Evolutionary conservation across 2,329 filamentous ascomycete species (phyloP), one percentile per base, ranked within the genome.

Genomic region (Aschersonia sp.): DNA sequence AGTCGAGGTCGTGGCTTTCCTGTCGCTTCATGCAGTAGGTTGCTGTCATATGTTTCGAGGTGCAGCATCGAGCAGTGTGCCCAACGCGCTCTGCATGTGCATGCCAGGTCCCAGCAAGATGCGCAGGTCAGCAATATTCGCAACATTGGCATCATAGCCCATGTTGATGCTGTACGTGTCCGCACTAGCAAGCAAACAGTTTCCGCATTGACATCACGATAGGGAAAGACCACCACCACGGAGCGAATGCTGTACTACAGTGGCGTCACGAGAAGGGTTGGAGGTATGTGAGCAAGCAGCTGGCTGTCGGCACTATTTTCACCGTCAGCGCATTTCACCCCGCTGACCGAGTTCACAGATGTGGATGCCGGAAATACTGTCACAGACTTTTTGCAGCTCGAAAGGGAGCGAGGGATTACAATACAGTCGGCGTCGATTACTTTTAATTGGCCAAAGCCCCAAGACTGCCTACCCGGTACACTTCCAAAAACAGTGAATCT

Each of bases 171-270:
- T 48, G 76, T 79, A 63, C 48, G 73, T 62, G 14, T 22, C 9
- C 31, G 8, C 4, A 14, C 22, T 8, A 43, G 9, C 6, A 11
- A n/a, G 42, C 10, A 14, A 22, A 31, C 22, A 10, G 6, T 31
- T 10, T n/a, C 22, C 4, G 45, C 5, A 29, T 46, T 55, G 10
- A 59, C 45, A 37, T 9, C 39, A 41, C 8, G 43, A 14, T 47
- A 79, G 75, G 92, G 92, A 7, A 98, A 98, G 72, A 98, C 92
- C 1, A 97, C 92, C 0, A 98, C 92, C 0, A 97, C 92, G 4
- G 92, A 98, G 78, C 88, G 92, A 49, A 97, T 97, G 90, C 83
- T 98, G 59, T 97, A 88, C 61, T 95, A 95, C 59, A 94, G 87
- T 62, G 90, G 92, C 45, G 81, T 89, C 52, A 94, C 89, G 8